Evolutionary conservation across 768 basidiomycete species (phyloP).

Genomic region (Serendipita sp.): DNA sequence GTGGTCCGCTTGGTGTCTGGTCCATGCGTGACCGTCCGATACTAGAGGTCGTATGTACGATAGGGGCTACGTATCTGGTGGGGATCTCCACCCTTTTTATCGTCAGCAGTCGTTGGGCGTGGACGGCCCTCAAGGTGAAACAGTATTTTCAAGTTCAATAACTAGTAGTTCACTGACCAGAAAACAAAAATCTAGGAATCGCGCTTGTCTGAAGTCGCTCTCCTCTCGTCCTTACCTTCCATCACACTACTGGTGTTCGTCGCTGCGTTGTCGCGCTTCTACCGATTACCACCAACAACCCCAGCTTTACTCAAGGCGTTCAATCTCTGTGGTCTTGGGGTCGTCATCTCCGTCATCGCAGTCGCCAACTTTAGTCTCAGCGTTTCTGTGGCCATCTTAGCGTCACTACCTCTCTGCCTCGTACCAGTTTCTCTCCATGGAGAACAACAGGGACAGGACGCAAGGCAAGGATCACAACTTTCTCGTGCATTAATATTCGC

Average conservation of each 20-base stretch:
- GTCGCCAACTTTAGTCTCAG: conserved; percentile 91
- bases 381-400: conserved; percentile 43
- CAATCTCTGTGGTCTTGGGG: conserved; percentile 71
- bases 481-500: background rate
- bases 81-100: conserved; percentile 38
- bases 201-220: background rate
- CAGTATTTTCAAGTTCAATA: conserved; percentile 19
- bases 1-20: conserved; percentile 29
- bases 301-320: conserved; percentile 45
- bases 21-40: conserved; percentile 31
- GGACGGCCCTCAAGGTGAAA: background rate
- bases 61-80: conserved; percentile 38
- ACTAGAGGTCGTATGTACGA: conserved; percentile 34
- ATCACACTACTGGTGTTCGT: background rate
- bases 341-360: conserved; percentile 68
- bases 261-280: background rate
- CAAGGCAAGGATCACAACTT: conserved; percentile 22
- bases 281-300: conserved; percentile 21
- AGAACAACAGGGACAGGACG: conserved; percentile 16
- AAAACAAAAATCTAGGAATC: background rate
- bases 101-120: conserved; percentile 31
- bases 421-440: conserved; percentile 12
- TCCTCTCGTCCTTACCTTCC: conserved; percentile 11
- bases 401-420: conserved; percentile 49
- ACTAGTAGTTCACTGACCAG: conserved; percentile 10